Base-by-base conservation (phyloP, 2,329 filamentous ascomycete genomes). In the Aspergillus uvarum region DNA sequence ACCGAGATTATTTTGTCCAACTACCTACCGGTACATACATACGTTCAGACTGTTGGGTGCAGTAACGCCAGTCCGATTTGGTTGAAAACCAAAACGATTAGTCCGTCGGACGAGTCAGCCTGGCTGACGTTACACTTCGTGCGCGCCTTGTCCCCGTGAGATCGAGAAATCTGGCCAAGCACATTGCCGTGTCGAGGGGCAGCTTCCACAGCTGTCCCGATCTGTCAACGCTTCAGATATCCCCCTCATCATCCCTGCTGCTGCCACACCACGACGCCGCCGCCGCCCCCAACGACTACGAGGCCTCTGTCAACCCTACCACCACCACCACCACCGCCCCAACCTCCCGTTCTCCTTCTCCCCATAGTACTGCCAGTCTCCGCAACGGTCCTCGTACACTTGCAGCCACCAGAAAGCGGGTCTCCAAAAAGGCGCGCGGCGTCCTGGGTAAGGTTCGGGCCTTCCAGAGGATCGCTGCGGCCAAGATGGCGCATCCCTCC, bases 121-220 rank as follows among this genome's bases (percentile, higher is more conserved):
- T 55, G 38, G 5, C 26, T 31, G 42, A 29, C 26, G 26, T 38
- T 53, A 38, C 55, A 26, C 47, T 55, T 54, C 53, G 52, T 47
- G 59, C 49, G 53, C 59, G 51, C 57, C 55, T 65, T 63, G 64
- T 61, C 59, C 63, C 64, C 63, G 66, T 63, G 65, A 66, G 64
- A 66, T 66, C 67, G 63, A 72, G 65, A 75, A 78, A 71, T 65
- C 74, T 77, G 76, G 76, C 76, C 72, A 70, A 71, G 69, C 70
- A 74, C 70, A 70, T 47, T 38, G n/a, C 68, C 42, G 68, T 70
- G 63, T 70, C 70, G 66, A 72, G 73, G 72, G 72, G 73, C 74
- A 75, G 74, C 75, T 77, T 71, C 63, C 67, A 73, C 67, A 76
- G 76, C 75, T 78, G 76, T 74, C 75, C 75, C 68, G 75, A 78